Evolutionary conservation across 179 eudicot genomes (phyloP), one percentile per base, ranked within the genome.

Genomic region (Drosera spatulata): DNA sequence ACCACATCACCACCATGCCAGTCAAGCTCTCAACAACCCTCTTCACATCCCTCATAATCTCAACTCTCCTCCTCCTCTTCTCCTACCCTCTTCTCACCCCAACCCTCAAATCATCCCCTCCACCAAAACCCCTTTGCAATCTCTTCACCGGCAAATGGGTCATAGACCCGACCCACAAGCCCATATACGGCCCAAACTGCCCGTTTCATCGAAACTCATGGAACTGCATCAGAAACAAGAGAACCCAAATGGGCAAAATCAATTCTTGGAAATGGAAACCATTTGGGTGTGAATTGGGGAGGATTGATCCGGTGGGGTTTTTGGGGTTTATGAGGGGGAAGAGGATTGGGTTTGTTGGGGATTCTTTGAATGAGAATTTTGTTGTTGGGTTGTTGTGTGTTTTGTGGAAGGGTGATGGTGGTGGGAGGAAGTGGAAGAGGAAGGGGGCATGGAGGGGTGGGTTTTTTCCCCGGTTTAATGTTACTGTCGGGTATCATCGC

Each of bases 401-500:
- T 40, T 68, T 88, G 48, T 80, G 98, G 65, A 66, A 53, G 68
- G 96, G 64, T 62, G 95, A 88, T 80, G 39, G 12, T 41, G 79
- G 91, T 38, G 89, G 84, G n/a, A 83, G 70, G 69, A 88, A 84
- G 61, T 91, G 96, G 98, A 85, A 91, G 70, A 82, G 70, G 60
- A 85, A 71, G 56, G 96, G 98, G 40, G 89, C 89, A 57, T 91
- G 95, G 96, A 85, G 87, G 69, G 98, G 96, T 38, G 96, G 66
- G 69, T 85, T 73, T 71, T 91, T 85, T 50, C 96, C 98, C 6
- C 63, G 68, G 61, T 91, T 66, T 61, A 84, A 91, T 76, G 87
- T 91, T 42, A 88, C 96, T 37, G 86, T 91, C 60, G 91, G 70
- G 2, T 91, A 88, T 78, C 98, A 91, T 80, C 80, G 96, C 0